Evolutionary conservation across 2,329 filamentous ascomycete genomes (phyloP).

Genomic region (Pseudopyricularia javanii): DNA sequence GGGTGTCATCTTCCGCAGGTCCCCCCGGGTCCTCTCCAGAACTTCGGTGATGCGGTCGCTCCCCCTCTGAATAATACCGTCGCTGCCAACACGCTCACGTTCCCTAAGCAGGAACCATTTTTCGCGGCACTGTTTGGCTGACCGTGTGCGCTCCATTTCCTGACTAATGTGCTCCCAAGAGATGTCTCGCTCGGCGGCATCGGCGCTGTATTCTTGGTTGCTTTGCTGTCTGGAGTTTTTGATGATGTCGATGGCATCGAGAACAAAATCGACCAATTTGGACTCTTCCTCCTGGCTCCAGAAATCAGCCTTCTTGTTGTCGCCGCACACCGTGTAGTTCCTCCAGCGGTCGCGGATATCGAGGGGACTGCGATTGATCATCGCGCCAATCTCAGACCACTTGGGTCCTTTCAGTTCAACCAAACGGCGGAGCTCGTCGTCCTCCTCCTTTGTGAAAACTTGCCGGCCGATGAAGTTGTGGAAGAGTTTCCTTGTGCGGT

Average conservation of each 20-base stretch:
- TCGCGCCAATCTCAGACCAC: slow-evolving; percentile 49
- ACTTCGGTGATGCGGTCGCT: slow-evolving; percentile 8
- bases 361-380: slow-evolving; percentile 50
- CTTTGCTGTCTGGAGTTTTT: slow-evolving; percentile 22
- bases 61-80: slow-evolving; percentile 7
- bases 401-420: slow-evolving; percentile 36
- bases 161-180: slow-evolving; percentile 55
- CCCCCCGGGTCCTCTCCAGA: slow-evolving; percentile 26
- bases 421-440: slow-evolving; percentile 35
- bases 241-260: slow-evolving; percentile 36
- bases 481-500: slow-evolving; percentile 47
- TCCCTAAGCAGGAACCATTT: slow-evolving; percentile 48
- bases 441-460: slow-evolving; percentile 46
- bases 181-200: slow-evolving; percentile 39
- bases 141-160: slow-evolving; percentile 48
- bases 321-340: slow-evolving; percentile 51
- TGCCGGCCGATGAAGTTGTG: slow-evolving; percentile 52
- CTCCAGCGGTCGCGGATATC: slow-evolving; percentile 61
- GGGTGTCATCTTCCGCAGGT: slow-evolving; percentile 27
- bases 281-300: slow-evolving; percentile 53
- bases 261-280: slow-evolving; percentile 36
- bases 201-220: slow-evolving; percentile 14
- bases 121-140: slow-evolving; percentile 51
- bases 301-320: slow-evolving; percentile 33
- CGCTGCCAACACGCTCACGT: neutral